Base-by-base conservation (phyloP, 1,284 basidiomycete species). In the Rhodotorula mucilaginosa region DNA sequence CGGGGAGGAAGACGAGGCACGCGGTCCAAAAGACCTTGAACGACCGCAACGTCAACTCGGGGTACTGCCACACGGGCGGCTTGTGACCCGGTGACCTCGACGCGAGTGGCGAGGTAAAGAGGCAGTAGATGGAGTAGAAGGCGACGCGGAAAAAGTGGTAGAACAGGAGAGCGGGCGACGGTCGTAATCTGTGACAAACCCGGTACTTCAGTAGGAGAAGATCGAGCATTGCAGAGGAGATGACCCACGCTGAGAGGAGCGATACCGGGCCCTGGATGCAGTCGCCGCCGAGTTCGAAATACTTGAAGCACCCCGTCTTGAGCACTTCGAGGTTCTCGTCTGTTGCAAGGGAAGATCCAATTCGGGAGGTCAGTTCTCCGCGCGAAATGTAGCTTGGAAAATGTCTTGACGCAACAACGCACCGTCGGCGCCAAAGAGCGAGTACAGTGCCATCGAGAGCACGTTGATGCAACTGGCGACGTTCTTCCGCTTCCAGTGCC, bases 61-160 rank as follows among this genome's bases (percentile, higher is more conserved):
- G 91, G 77, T 90, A 89, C 74, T 90, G 83, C 61, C 85, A 79
- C 31, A 88, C 72, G 1, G 83, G 79, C 0, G 88, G 86, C 29
- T 65, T 16, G 76, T 21, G 71, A 49, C 65, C 68, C 54, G 51
- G n/a, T 16, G 60, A 64, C 29, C 21, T 81, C 89, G 87, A 7
- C 87, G 64, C 52, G 48, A 56, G 44, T 96, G 91, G 18, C 90
- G 88, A 83, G n/a, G 71, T 73, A 69, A 76, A 76, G 31, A 76
- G 65, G 68, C 61, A 64, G 61, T 52, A 76, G 65, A 76, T 72
- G 7, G 70, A 72, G 69, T 97, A 98, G 74, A 99, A 87, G 0
- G 96, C 96, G 73, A 99, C 96, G 39, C 87, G 84, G 85, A 97
- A 99, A 84, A 99, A 99, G 84, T 99, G 96, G 77, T 87, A 88